A percentile compares a stretch with the other conserved stretches of the same genome.
Evolutionary conservation across 208 protist species (phyloP).

Genomic region (Leishmania turanica): DNA sequence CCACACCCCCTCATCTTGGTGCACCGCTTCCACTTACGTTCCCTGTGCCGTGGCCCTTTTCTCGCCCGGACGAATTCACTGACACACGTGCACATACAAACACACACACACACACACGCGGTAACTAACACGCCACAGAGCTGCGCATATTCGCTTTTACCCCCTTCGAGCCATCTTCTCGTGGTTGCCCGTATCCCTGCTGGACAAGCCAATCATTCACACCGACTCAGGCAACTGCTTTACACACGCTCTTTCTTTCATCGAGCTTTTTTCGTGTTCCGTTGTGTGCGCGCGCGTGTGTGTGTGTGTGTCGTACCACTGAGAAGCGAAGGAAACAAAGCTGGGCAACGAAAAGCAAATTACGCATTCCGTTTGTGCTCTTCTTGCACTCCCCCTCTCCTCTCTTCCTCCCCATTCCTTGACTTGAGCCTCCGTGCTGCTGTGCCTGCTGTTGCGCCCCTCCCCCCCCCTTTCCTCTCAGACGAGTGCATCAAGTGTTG

Average conservation of each 20-base stretch:
- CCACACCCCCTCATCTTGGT: neutral
- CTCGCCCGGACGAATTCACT: neutral
- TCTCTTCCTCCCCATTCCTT: neutral
- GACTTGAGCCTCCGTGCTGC: neutral
- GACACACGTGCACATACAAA: neutral
- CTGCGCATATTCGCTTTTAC: neutral
- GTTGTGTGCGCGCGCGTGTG: neutral
- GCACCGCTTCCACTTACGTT: neutral
- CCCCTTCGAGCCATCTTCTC: neutral
- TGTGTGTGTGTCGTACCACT: too few species aligned
- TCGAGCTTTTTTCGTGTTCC: neutral
- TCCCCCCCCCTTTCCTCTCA: neutral
- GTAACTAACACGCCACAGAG: neutral
- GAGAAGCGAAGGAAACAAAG: neutral
- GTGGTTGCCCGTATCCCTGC: neutral
- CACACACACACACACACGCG: too few species aligned
- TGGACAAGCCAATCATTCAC: neutral
- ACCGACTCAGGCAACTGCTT: neutral
- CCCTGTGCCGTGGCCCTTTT: neutral
- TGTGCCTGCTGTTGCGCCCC: neutral
- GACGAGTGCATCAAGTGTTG: neutral
- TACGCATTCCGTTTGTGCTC: neutral
- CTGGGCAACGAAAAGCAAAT: neutral
- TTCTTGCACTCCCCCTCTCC: neutral
- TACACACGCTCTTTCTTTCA: neutral